phyloP scores from a whole-genome alignment of 78 protist genomes.

The Carpediemonas membranifera region DNA sequence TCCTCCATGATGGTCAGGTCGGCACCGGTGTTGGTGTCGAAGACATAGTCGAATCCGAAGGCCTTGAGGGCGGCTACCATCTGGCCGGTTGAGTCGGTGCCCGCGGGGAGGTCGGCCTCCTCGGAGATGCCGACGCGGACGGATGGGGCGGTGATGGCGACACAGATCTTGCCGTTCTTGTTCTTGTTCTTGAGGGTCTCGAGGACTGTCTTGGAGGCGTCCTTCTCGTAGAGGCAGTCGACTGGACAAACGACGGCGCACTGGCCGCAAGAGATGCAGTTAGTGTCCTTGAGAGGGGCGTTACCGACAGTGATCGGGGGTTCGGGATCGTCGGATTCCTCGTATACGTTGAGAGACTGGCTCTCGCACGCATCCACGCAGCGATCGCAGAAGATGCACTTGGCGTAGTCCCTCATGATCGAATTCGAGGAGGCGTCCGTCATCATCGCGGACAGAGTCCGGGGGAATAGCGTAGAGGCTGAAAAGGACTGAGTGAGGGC shows the following conservation, averaged over 20 bases:
- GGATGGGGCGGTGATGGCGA: conserved; percentile 18
- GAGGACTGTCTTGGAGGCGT: conserved; percentile 4
- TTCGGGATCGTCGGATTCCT: neutral
- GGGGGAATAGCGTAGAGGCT: too few species aligned
- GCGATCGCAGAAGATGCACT: neutral
- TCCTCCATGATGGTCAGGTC: conserved; percentile 60
- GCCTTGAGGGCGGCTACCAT: conserved; percentile 20
- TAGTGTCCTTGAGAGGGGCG: neutral
- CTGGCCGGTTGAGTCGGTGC: conserved; percentile 5
- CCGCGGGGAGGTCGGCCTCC: neutral
- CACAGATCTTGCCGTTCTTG: neutral
- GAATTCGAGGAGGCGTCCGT: neutral
- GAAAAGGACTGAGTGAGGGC: too few species aligned
- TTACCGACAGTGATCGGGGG: neutral
- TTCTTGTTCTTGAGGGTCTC: neutral
- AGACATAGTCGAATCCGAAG: conserved; percentile 39
- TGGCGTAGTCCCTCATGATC: neutral
- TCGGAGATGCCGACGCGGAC: conserved; percentile 17
- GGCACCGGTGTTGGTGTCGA: conserved; percentile 43
- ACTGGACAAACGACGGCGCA: conserved; percentile 19
- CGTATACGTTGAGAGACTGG: neutral
- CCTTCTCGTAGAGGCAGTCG: conserved; percentile 4
- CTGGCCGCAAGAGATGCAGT: conserved; percentile 18
- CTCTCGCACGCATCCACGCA: neutral
- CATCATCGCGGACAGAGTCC: neutral